Evolutionary conservation across 1,284 basidiomycete species (phyloP), one percentile per base, ranked within the genome.

Genomic region (Trametes polyzona): DNA sequence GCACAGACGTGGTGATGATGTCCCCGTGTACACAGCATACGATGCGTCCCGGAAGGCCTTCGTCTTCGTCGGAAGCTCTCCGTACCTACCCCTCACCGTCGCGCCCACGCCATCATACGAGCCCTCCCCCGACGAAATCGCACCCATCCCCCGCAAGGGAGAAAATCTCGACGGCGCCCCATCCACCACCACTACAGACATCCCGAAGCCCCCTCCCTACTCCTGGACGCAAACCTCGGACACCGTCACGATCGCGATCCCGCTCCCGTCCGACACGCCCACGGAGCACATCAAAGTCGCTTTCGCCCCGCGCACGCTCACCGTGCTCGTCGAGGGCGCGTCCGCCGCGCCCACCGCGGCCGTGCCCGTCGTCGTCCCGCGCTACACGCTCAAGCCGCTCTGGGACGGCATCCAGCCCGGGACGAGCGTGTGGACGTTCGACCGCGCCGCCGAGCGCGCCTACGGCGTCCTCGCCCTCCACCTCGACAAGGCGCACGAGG

Each of bases 201-300:
- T 59, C 9, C 54, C 67, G 7, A 83, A 78, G 61, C 88, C 85
- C 6, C 83, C 83, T 17, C 89, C 92, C 0, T 97, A 94, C 72
- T 91, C 92, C 0, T 98, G 96, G 96, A 92, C 87, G 0, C 96
- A 98, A 70, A 89, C 90, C 3, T 71, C 83, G 2, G 92, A 95
- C 68, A 86, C 89, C 0, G 76, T 98, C 36, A 95, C 92, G 0
- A 72, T 98, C 56, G 88, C 86, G 0, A 88, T 98, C 65, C 84
- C 92, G 1, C 79, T 98, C 2, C 93, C 93, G 0, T 80, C 87
- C 0, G 79, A 76, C 54, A 92, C 86, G 0, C 72, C 79, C 2
- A 88, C 84, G 55, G 77, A 79, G 17, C 78, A 81, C 47, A 90
- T 96, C 67, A 79, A 78, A 48, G 82, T 94, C 30, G 72, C 75